A percentile compares a stretch with the other conserved stretches of the same genome.
Conservation (phyloP, 1,284 basidiomycete genomes). For the Neotropicomus parvogracilis region DNA sequence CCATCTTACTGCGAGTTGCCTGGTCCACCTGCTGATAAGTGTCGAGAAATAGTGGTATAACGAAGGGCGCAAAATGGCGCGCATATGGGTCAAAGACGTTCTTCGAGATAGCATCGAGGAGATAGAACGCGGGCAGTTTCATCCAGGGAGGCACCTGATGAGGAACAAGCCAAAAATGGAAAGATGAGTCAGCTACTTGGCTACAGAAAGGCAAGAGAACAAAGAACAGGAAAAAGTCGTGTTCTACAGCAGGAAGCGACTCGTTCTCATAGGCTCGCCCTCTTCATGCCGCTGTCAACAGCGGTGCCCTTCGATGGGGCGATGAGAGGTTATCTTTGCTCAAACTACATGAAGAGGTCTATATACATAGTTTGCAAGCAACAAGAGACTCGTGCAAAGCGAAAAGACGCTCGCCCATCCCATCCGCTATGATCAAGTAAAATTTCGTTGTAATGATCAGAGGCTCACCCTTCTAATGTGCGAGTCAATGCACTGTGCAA, state of each 20-base stretch:
- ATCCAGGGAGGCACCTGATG: conserved; percentile 83
- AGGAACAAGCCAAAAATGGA: conserved; percentile 32
- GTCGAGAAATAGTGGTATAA: conserved; percentile 77
- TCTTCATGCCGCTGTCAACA: conserved; percentile 33
- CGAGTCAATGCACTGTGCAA: conserved; percentile 83
- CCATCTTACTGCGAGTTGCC: conserved; percentile 85
- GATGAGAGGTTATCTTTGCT: conserved; percentile 39
- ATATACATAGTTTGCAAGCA: conserved; percentile 36
- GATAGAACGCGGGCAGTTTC: conserved; percentile 92
- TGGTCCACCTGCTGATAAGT: conserved; percentile 84
- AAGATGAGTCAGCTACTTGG: conserved; percentile 62
- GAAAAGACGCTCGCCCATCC: conserved; percentile 27
- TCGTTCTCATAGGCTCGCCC: conserved; percentile 32
- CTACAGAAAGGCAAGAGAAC: conserved; percentile 27
- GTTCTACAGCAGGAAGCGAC: conserved; percentile 24
- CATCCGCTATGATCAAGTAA: conserved; percentile 28
- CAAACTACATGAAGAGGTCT: conserved; percentile 37
- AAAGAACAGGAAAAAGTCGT: conserved; percentile 22
- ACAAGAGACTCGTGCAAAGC: conserved; percentile 25
- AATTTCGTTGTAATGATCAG: conserved; percentile 18
- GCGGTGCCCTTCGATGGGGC: conserved; percentile 33
- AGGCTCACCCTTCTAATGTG: conserved; percentile 87
- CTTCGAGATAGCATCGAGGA: conserved; percentile 95
- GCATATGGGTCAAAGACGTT: conserved; percentile 91
- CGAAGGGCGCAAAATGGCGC: conserved; percentile 71